Evolutionary conservation across 208 protist species (phyloP), one percentile per base, ranked within the genome.

Genomic region (Crithidia mellificae): DNA sequence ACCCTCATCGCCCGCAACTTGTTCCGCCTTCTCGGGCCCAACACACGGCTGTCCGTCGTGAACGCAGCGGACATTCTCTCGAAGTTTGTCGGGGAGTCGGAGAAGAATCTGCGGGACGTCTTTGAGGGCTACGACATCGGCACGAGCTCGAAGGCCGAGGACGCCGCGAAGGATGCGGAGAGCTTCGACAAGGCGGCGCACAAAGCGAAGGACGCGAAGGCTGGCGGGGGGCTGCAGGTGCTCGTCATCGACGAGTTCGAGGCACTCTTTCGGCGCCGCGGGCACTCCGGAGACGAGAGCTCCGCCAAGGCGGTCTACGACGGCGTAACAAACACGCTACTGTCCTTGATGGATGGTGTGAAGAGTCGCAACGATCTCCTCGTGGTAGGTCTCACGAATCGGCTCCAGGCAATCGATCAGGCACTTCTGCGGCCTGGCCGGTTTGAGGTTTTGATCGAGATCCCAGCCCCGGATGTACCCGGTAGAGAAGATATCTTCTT

Each of bases 161-260:
- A 74, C n/a, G 66, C 41, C 15, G 61, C 57, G 24, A 55, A 69
- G 41, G 64, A 58, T 9, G 32, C 30, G 15, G 43, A 74, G 12
- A 32, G 38, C 0, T 22, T 47, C 15, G 68, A 71, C 12, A 53
- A 54, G 1, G 32, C 58, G 0, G 47, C 50, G 6, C 34, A 53
- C 63, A 47, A 44, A 36, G 52, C 4, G 22, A 54, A 56, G 15
- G 56, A 20, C 17, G 14, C 24, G n/a, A 65, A 47, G 54, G 36
- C 30, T 0, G 66, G 63, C 12, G 50, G 36, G 36, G 50, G 36
- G 36, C 79, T 99, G 17, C 99, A 99, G 72, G 92, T 99, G 19
- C 98, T 99, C 51, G 99, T 99, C 53, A 98, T 99, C 63, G 99
- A 99, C 86, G 99, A 99, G 84, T 94, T 99, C 66, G 99, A 99